A percentile compares a stretch with the other conserved stretches of the same genome.
Conservation (phyloP, 345 rosid species). For the Moricandia arvensis region DNA sequence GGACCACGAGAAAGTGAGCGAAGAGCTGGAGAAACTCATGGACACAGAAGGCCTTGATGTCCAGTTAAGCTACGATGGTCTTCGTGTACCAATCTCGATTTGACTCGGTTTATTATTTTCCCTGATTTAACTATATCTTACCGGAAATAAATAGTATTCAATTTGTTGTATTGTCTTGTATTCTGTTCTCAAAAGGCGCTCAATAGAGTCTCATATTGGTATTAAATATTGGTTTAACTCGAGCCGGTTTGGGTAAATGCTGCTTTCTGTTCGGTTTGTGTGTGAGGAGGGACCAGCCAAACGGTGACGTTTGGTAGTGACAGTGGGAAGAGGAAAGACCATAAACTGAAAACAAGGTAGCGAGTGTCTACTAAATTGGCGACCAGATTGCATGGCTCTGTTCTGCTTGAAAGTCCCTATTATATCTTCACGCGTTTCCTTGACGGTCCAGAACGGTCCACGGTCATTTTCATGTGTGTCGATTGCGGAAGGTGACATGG, state of each 20-base stretch:
- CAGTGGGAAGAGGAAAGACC: no score
- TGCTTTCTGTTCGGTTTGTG: no score
- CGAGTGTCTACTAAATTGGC: no score
- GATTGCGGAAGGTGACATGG: not conserved
- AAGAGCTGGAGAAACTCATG: slow-evolving; percentile 53
- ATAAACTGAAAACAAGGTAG: no score
- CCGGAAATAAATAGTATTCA: not conserved
- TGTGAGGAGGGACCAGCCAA: no score
- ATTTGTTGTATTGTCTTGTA: not conserved
- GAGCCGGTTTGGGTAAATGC: no score
- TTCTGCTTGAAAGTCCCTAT: slow-evolving; percentile 9
- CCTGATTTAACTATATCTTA: not conserved
- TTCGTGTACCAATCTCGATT: slow-evolving; percentile 62
- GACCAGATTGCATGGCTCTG: slow-evolving; percentile 45
- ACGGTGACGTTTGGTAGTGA: no score
- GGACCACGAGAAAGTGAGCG: slow-evolving; percentile 81
- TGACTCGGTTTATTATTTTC: slow-evolving; percentile 30
- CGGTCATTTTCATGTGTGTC: not conserved
- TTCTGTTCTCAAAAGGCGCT: not conserved
- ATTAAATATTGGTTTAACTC: not conserved
- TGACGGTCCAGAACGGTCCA: not conserved
- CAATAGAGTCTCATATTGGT: not conserved
- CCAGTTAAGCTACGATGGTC: slow-evolving; percentile 82
- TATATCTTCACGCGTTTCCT: slow-evolving; percentile 21
- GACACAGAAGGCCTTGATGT: slow-evolving; percentile 71